phyloP scores from a whole-genome alignment of 352 stramenopile species.

The Globisporangium splendens region DNA sequence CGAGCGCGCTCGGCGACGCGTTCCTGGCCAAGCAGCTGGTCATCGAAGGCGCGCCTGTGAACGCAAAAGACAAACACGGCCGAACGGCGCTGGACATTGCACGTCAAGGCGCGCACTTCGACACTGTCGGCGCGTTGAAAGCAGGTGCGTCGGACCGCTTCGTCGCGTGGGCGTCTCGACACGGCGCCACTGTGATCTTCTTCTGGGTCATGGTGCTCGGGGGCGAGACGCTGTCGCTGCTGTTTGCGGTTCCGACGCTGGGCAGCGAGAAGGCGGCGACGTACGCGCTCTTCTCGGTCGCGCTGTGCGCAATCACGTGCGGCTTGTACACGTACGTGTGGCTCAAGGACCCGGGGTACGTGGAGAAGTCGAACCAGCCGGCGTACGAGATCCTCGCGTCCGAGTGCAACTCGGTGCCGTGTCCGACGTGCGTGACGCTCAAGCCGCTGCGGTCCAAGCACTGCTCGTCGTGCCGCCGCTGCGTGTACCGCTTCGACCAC shows the following conservation, averaged over 20 bases:
- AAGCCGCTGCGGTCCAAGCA: slow-evolving; percentile 80
- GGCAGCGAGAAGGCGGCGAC: slow-evolving; percentile 10
- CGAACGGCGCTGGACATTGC: slow-evolving; percentile 75
- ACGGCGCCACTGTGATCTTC: slow-evolving; percentile 61
- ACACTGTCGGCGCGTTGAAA: slow-evolving; percentile 64
- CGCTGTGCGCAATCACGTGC: slow-evolving; percentile 39
- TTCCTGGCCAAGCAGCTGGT: slow-evolving; percentile 85
- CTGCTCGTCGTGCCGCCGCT: slow-evolving; percentile 73
- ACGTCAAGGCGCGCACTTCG: slow-evolving; percentile 59
- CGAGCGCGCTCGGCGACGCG: slow-evolving; percentile 66
- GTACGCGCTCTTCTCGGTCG: slow-evolving; percentile 31
- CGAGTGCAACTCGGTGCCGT: slow-evolving; percentile 65
- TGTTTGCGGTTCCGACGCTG: slow-evolving; percentile 54
- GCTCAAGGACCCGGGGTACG: slow-evolving; percentile 73
- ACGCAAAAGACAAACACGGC: slow-evolving; percentile 64
- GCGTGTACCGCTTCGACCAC: slow-evolving; percentile 81
- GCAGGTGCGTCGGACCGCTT: slow-evolving; percentile 63
- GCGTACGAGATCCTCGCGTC: slow-evolving; percentile 71
- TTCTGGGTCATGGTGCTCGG: slow-evolving; percentile 63
- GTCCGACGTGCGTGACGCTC: slow-evolving; percentile 71
- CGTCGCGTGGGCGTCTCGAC: slow-evolving; percentile 56
- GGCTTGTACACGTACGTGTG: slow-evolving; percentile 77
- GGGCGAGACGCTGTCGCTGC: slow-evolving; percentile 43
- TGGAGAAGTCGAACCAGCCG: slow-evolving; percentile 50
- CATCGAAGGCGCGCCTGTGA: slow-evolving; percentile 65